These are phyloP conservation scores for Talaromyces atroroseus DNA, from an alignment of 2,329 filamentous ascomycete species.

Conservation along the genomic window DNA sequence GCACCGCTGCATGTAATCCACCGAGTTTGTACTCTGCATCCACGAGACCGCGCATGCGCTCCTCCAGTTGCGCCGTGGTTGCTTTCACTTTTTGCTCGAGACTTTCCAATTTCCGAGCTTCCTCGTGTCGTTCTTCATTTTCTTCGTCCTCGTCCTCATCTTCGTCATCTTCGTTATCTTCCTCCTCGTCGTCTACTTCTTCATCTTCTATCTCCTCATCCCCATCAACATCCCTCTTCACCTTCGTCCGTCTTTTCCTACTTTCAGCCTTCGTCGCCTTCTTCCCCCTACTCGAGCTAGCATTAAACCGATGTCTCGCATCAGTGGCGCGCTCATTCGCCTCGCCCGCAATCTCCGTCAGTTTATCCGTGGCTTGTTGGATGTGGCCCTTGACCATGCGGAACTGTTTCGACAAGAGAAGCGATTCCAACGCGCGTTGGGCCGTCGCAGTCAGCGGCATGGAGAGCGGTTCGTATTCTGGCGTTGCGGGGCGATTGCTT, in stretches of 20 bases:
- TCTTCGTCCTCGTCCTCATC: slow-evolving; percentile 25
- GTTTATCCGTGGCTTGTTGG: slow-evolving; percentile 39
- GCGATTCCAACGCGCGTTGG: slow-evolving; percentile 41
- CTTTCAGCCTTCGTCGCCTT: slow-evolving; percentile 14
- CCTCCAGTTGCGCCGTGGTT: slow-evolving; percentile 53
- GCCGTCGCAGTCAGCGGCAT: slow-evolving; percentile 47
- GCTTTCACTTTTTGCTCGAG: slow-evolving; percentile 44
- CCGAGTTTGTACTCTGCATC: slow-evolving; percentile 50
- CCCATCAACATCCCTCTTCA: slow-evolving; percentile 18
- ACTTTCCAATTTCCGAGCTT: slow-evolving; percentile 31
- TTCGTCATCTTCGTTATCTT: slow-evolving; percentile 24
- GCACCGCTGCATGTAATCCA: slow-evolving; percentile 40
- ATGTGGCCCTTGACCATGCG: slow-evolving; percentile 46
- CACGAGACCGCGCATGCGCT: slow-evolving; percentile 52
- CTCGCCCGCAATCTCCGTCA: slow-evolving; percentile 48
- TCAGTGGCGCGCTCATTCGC: slow-evolving; percentile 51
- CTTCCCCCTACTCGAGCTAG: slow-evolving; percentile 34
- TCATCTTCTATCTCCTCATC: slow-evolving; percentile 25
- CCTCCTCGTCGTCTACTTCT: slow-evolving; percentile 28
- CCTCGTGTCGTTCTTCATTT: slow-evolving; percentile 22
- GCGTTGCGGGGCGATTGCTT: slow-evolving; percentile 9
- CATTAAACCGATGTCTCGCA: slow-evolving; percentile 32
- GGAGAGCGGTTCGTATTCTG: slow-evolving; percentile 49
- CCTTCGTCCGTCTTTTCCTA: slow-evolving; percentile 15
- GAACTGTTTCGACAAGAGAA: slow-evolving; percentile 41